These are phyloP conservation scores for Cyamopsis tetragonoloba DNA, from an alignment of 306 rosid genomes.

Conservation along the genomic window DNA sequence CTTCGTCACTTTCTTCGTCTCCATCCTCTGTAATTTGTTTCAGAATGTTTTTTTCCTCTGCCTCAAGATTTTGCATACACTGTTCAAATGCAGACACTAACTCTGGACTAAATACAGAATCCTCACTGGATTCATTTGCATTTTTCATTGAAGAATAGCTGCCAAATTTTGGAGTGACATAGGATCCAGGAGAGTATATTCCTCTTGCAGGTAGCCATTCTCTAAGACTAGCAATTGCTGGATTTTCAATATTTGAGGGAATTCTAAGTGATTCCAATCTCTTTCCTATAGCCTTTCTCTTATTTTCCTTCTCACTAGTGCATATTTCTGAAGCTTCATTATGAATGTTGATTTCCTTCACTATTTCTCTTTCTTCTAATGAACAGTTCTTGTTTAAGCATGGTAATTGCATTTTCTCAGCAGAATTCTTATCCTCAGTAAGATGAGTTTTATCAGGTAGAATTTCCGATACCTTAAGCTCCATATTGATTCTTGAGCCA, in stretches of 20 bases:
- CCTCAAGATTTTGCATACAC: conserved; percentile 42
- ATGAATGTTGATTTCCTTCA: background rate
- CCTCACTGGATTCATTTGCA: conserved; percentile 26
- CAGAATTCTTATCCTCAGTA: conserved; percentile 18
- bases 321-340: conserved; percentile 3
- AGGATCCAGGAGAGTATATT: conserved; percentile 39
- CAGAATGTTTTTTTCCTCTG: conserved; percentile 45
- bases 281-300: conserved; percentile 40
- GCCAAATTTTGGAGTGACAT: conserved; percentile 53
- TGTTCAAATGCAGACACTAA: conserved; percentile 43
- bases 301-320: conserved; percentile 30
- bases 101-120: conserved; percentile 43
- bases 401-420: conserved; percentile 17
- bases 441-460: background rate
- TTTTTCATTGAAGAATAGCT: conserved; percentile 29
- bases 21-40: conserved; percentile 35
- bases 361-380: conserved; percentile 15
- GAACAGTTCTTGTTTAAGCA: background rate
- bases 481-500: conserved; percentile 13
- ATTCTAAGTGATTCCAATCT: conserved; percentile 42
- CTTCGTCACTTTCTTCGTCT: conserved; percentile 31
- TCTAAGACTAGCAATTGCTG: conserved; percentile 39
- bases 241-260: conserved; percentile 30
- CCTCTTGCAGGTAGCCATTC: conserved; percentile 37
- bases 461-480: conserved; percentile 12